These are phyloP conservation scores for Fusarium tupiense DNA, from an alignment of 2,329 filamentous ascomycete genomes.

Conservation along the genomic window DNA sequence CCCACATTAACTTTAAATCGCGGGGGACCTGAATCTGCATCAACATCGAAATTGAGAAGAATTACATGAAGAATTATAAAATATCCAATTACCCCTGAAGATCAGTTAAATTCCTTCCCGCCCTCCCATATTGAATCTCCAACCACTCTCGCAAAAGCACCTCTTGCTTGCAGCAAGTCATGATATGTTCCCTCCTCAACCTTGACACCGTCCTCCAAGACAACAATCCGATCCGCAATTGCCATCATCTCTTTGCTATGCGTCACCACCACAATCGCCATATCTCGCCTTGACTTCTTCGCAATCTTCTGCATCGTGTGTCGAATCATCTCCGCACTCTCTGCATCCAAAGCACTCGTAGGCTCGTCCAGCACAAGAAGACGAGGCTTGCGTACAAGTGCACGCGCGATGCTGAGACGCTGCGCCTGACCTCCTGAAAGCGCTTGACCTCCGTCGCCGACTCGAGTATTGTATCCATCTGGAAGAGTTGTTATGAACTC, in stretches of 20 bases:
- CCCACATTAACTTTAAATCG: not conserved
- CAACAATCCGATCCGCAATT: conserved; percentile 76
- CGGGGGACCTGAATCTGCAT: not conserved
- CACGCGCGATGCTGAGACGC: conserved; percentile 81
- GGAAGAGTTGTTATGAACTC: conserved; percentile 80
- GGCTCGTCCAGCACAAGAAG: conserved; percentile 88
- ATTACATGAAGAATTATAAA: not conserved
- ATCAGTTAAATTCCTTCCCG: not conserved
- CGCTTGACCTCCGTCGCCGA: conserved; percentile 79
- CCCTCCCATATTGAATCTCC: conserved; percentile 42
- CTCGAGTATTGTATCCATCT: conserved; percentile 65
- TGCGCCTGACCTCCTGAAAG: conserved; percentile 87
- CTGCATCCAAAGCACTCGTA: conserved; percentile 80
- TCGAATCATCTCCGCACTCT: conserved; percentile 72
- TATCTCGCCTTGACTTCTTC: conserved; percentile 46
- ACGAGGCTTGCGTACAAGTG: conserved; percentile 74
- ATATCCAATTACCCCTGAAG: not conserved
- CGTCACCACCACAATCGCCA: conserved; percentile 83
- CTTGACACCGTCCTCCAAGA: conserved; percentile 74
- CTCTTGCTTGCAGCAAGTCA: conserved; percentile 60
- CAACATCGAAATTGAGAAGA: not conserved
- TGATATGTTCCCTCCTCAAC: conserved; percentile 74
- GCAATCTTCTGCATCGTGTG: conserved; percentile 68
- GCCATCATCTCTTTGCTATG: conserved; percentile 89
- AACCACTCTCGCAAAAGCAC: conserved; percentile 61